Percentiles rank a stretch among this genome's conserved stretches.
phyloP scores from a whole-genome alignment of 495 filamentous ascomycete species.

The Bryoglossum gracile region DNA sequence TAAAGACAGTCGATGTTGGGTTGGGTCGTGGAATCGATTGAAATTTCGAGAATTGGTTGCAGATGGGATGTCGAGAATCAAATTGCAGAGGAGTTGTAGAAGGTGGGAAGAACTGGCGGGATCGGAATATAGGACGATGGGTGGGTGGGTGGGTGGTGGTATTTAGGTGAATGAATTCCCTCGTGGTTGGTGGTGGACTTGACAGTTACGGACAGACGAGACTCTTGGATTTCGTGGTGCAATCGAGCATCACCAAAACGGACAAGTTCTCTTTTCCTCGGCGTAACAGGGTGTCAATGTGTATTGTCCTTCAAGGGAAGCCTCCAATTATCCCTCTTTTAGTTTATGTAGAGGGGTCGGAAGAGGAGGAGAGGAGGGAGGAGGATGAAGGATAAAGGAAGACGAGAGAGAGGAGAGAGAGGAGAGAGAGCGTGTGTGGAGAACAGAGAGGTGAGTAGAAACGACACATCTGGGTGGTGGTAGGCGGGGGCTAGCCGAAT shows the following conservation, averaged over 20 bases:
- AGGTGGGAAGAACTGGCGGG: not conserved
- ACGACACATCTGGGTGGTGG: not conserved
- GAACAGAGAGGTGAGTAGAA: slow-evolving; percentile 3
- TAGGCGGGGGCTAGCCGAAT: not conserved
- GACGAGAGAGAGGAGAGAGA: slow-evolving; percentile 2
- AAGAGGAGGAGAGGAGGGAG: slow-evolving; percentile 18
- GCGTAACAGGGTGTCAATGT: slow-evolving; percentile 23
- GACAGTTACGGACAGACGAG: slow-evolving; percentile 23
- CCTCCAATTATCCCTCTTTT: slow-evolving; percentile 20
- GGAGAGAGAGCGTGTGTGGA: slow-evolving; percentile 8
- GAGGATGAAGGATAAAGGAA: not conserved
- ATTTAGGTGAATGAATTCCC: slow-evolving; percentile 13
- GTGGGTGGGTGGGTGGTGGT: too few relatives aligned
- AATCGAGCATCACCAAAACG: slow-evolving; percentile 16
- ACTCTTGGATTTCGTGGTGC: slow-evolving; percentile 11
- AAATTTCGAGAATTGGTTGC: not conserved
- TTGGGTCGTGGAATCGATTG: not conserved
- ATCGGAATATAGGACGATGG: too few relatives aligned
- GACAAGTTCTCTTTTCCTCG: slow-evolving; percentile 10
- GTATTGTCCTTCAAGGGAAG: slow-evolving; percentile 10
- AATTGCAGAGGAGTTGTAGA: not conserved
- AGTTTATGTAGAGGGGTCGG: too few relatives aligned
- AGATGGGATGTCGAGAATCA: not conserved
- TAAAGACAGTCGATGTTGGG: not conserved
- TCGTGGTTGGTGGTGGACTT: slow-evolving; percentile 14